Base-by-base conservation (phyloP, 2,329 filamentous ascomycete genomes). In the Hypoxylon sp. region DNA sequence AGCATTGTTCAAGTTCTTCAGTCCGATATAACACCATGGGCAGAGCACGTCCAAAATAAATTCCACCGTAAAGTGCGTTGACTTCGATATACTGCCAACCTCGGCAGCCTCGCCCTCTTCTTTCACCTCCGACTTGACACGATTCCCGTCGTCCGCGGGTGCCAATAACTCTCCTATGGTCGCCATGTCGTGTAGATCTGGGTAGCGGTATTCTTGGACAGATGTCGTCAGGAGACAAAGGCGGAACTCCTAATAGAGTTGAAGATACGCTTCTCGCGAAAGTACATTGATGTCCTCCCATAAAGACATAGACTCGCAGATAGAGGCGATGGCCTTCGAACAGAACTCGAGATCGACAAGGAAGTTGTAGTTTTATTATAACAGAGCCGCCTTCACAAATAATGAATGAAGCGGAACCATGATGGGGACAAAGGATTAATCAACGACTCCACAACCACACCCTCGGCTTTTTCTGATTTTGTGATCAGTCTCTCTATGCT, bases 21-120 rank as follows among this genome's bases (percentile, higher is more conserved):
- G 80, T 61, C 80, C 80, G 62, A 86, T 77, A 69, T 83, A 86
- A 69, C 82, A 85, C 77, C 82, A 85, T 3, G 84, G 82, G 61
- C 84, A 87, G 36, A 84, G 75, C 5, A 82, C 78, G 71, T 86
- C 84, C 36, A 81, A 75, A 68, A 84, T 82, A 46, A 84, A 75
- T 49, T 84, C 81, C 62, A 86, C 79, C 9, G 74, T 74, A 68
- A 84, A 76, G 50, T 72, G 65, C 14, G 64, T 70, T 4, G 48
- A 72, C 59, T 64, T 58, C 0, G 59, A 7, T 32, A 20, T 12
- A 22, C 16, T 32, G 22, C 42, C 16, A 20, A 28, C 12, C 16
- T 45, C 48, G 11, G 53, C 4, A 46, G 22, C 11, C 30, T 54
- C 40, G 14, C 52, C 65, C 11, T 59, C 38, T 5, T 18, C 44